phyloP scores from a whole-genome alignment of 2,329 filamentous ascomycete genomes.

The Phaeosphaeria sp. region DNA sequence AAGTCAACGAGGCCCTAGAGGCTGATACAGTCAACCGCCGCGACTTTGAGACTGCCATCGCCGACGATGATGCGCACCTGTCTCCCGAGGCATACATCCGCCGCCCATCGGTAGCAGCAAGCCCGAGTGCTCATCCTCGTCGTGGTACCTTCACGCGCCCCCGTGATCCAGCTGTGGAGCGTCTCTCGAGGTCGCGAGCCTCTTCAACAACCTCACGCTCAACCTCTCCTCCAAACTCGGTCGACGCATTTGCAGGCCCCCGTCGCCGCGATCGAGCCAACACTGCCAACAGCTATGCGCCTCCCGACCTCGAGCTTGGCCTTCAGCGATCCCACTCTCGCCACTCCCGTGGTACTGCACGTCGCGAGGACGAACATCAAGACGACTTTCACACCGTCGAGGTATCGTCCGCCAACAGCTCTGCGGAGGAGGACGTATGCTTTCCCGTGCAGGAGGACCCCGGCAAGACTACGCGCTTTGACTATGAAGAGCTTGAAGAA shows the following conservation, averaged over 20 bases:
- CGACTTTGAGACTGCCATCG: slow-evolving; percentile 86
- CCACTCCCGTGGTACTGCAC: slow-evolving; percentile 68
- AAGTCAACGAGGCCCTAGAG: slow-evolving; percentile 55
- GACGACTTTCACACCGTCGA: slow-evolving; percentile 66
- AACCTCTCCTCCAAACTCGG: slow-evolving; percentile 90
- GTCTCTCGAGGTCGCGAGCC: slow-evolving; percentile 51
- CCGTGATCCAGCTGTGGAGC: slow-evolving; percentile 43
- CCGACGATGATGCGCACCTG: slow-evolving; percentile 70
- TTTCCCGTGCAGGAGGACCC: slow-evolving; percentile 77
- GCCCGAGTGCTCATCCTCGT: slow-evolving; percentile 45
- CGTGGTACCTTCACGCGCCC: slow-evolving; percentile 54
- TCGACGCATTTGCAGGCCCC: slow-evolving; percentile 94
- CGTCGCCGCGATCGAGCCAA: slow-evolving; percentile 80
- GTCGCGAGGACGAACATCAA: slow-evolving; percentile 65
- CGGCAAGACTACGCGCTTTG: slow-evolving; percentile 81
- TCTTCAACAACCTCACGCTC: slow-evolving; percentile 68
- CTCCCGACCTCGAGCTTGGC: slow-evolving; percentile 62
- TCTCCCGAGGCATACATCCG: slow-evolving; percentile 55
- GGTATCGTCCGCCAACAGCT: slow-evolving; percentile 70
- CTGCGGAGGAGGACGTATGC: slow-evolving; percentile 86
- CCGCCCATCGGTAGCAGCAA: slow-evolving; percentile 56
- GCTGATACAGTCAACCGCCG: slow-evolving; percentile 60
- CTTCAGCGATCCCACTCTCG: slow-evolving; percentile 78
- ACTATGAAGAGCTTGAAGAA: slow-evolving; percentile 93
- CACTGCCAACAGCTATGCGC: slow-evolving; percentile 65